These are phyloP conservation scores for Blastobotrys arbuscula DNA, from an alignment of 1,139 yeast genomes.

Conservation along the genomic window DNA sequence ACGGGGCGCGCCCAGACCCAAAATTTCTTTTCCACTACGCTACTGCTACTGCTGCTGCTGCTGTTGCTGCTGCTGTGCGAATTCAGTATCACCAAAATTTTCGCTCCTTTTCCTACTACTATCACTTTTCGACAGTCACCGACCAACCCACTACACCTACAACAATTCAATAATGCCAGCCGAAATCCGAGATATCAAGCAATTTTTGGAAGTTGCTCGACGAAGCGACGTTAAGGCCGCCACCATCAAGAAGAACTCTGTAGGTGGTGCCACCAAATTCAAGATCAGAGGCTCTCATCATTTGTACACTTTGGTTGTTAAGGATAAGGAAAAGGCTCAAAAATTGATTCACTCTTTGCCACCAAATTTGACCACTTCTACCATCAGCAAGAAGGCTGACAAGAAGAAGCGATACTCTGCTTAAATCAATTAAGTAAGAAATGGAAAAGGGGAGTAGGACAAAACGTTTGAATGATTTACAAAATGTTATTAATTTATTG, in stretches of 20 bases:
- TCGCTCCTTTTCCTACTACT: background rate
- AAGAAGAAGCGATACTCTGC: conserved; percentile 21
- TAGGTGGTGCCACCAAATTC: conserved; percentile 90
- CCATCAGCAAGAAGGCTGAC: conserved; percentile 31
- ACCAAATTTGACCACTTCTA: conserved; percentile 78
- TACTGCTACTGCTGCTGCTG: no score
- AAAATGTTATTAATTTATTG: background rate
- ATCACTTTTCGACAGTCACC: background rate
- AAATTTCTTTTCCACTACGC: no score
- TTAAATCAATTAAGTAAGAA: background rate
- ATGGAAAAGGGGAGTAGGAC: no score
- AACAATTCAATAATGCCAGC: conserved; percentile 21
- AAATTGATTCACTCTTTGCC: conserved; percentile 98
- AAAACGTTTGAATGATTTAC: background rate
- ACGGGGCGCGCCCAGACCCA: no score
- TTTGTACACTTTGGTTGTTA: conserved; percentile 93
- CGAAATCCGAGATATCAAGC: conserved; percentile 95
- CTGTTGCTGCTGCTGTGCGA: no score
- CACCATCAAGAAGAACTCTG: conserved; percentile 76
- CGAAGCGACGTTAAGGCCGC: conserved; percentile 92
- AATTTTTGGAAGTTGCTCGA: conserved; percentile 96
- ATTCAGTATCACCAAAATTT: no score
- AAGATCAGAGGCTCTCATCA: conserved; percentile 95
- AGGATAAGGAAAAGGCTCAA: conserved; percentile 97
- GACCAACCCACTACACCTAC: conserved; percentile 9